Evolutionary conservation across 1,284 basidiomycete genomes (phyloP).

Genomic region (Trametes pubescens): DNA sequence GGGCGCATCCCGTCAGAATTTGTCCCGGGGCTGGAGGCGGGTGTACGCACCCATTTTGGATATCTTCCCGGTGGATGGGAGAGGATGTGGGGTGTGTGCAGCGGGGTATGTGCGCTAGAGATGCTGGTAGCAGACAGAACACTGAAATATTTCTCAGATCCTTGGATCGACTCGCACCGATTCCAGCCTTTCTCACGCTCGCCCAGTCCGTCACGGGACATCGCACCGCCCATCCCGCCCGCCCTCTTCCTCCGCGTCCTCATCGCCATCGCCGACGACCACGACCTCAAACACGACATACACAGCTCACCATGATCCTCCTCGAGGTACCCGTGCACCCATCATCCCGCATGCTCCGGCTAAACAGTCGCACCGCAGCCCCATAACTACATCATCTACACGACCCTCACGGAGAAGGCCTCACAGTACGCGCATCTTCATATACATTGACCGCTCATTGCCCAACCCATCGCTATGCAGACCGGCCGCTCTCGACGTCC

Average conservation of each 20-base stretch:
- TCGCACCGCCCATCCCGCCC: constrained; percentile 10
- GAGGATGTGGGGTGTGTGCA: constrained; percentile 6
- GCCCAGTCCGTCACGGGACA: constrained; percentile 28
- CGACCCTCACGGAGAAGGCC: constrained; percentile 90
- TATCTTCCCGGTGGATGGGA: constrained; percentile 21
- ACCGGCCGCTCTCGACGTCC: constrained; percentile 90
- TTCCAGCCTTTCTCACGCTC: constrained; percentile 33
- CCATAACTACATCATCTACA: constrained; percentile 93
- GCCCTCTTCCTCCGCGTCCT: constrained; percentile 4
- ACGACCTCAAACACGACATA: constrained; percentile 7
- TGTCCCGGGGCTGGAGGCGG: not conserved
- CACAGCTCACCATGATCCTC: constrained; percentile 62
- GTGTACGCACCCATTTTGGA: constrained; percentile 44
- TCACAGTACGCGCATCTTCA: constrained; percentile 66
- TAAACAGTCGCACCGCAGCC: constrained; percentile 56
- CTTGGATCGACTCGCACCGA: constrained; percentile 19
- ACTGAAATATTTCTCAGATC: constrained; percentile 35
- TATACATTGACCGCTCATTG: constrained; percentile 10
- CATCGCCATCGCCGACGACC: constrained; percentile 22
- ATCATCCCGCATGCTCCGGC: not conserved
- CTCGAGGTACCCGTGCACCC: constrained; percentile 62
- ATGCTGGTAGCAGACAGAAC: constrained; percentile 21
- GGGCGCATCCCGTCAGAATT: constrained; percentile 15
- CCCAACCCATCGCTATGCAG: constrained; percentile 49
- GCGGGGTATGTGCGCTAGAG: constrained; percentile 13